Percentiles rank a stretch among this genome's conserved stretches.
Evolutionary conservation across 108 stramenopile genomes (phyloP).

Genomic region (Nannochloropsis oceanica): DNA sequence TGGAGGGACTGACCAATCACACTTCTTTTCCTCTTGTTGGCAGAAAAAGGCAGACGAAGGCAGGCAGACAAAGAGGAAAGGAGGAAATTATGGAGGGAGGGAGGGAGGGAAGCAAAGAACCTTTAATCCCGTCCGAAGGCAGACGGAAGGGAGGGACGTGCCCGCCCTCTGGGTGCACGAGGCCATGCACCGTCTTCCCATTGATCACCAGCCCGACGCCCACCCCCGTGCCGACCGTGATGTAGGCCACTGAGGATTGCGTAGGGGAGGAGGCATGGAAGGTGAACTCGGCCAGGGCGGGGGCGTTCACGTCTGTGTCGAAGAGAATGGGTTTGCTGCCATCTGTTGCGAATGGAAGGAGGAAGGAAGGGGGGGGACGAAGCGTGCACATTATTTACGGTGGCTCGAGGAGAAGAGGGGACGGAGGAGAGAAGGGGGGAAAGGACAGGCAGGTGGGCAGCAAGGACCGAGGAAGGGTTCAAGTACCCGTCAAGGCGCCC

Average conservation of each 20-base stretch:
- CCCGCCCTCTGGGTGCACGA: slow-evolving; percentile 56
- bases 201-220: slow-evolving; percentile 85
- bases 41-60: too few relatives aligned
- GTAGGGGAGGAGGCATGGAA: neutral
- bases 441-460: too few relatives aligned
- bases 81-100: too few relatives aligned
- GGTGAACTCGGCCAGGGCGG: slow-evolving; percentile 72
- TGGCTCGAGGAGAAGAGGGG: neutral
- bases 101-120: too few relatives aligned
- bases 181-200: slow-evolving; percentile 61
- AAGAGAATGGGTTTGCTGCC: slow-evolving; percentile 43
- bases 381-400: neutral
- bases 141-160: too few relatives aligned
- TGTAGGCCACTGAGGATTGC: slow-evolving; percentile 56
- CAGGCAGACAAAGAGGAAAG: too few relatives aligned
- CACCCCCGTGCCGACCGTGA: slow-evolving; percentile 85
- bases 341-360: neutral
- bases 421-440: too few relatives aligned
- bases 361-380: neutral
- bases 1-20: too few relatives aligned
- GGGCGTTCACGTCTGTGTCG: slow-evolving; percentile 96
- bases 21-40: too few relatives aligned
- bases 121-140: too few relatives aligned
- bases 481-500: slow-evolving; percentile 15
- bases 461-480: neutral